These are phyloP conservation scores for Telfairia occidentalis DNA, from an alignment of 331 rosid genomes.

Conservation along the genomic window DNA sequence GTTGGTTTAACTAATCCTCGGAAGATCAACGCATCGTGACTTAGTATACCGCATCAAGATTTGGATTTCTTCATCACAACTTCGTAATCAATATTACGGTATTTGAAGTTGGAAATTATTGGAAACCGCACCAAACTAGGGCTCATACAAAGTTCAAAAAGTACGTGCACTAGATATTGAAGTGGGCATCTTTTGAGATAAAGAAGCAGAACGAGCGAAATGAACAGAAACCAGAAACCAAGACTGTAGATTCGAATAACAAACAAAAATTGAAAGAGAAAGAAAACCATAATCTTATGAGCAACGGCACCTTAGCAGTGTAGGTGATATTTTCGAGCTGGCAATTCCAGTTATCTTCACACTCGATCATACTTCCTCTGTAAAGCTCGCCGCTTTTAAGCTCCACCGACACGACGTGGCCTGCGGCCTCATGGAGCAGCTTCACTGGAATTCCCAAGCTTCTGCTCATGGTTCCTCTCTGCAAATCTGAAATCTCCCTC, in stretches of 20 bases:
- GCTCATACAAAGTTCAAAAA: neutral
- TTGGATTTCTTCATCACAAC: neutral
- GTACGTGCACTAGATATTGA: neutral
- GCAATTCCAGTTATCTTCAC: conserved; percentile 98
- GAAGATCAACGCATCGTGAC: neutral
- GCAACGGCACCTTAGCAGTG: conserved; percentile 62
- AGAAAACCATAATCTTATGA: neutral
- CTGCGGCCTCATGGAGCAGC: conserved; percentile 97
- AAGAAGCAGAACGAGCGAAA: neutral
- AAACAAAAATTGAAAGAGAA: neutral
- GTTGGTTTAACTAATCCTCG: neutral
- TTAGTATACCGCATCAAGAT: neutral
- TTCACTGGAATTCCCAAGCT: conserved; percentile 98
- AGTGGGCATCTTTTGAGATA: neutral
- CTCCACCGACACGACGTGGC: conserved; percentile 93
- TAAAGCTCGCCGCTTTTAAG: conserved; percentile 97
- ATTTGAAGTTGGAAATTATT: neutral
- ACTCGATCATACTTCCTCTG: conserved; percentile 92
- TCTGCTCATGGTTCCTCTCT: conserved; percentile 53
- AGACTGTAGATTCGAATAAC: neutral
- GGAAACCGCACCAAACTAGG: neutral
- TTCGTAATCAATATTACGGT: neutral
- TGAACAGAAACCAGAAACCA: neutral
- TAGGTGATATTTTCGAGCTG: conserved; percentile 96
- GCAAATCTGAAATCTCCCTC: conserved; percentile 2